Conservation (phyloP, 768 basidiomycete genomes). For the Suillus tomentosus region DNA sequence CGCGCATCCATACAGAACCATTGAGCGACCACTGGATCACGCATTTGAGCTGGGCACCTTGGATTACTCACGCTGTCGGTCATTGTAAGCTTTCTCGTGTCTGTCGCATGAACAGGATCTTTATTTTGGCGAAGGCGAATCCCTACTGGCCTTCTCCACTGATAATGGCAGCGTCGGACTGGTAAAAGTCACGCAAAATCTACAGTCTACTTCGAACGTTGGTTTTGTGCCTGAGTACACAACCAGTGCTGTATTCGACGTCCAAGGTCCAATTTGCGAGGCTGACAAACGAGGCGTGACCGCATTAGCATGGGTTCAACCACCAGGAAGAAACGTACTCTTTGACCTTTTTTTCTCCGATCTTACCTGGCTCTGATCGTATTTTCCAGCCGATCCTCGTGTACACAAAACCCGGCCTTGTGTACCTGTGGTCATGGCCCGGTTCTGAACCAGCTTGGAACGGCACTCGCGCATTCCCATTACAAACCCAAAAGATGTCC, state of each 20-base stretch:
- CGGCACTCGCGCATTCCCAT: slow-evolving; percentile 45
- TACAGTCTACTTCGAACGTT: slow-evolving; percentile 29
- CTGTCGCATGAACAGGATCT: slow-evolving; percentile 11
- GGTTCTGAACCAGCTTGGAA: slow-evolving; percentile 43
- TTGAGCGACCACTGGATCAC: slow-evolving; percentile 66
- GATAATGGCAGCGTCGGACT: slow-evolving; percentile 62
- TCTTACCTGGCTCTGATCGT: slow-evolving; percentile 10
- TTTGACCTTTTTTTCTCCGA: slow-evolving; percentile 12
- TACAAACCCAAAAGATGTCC: slow-evolving; percentile 53
- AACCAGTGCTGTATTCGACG: slow-evolving; percentile 36
- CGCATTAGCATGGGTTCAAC: slow-evolving; percentile 57
- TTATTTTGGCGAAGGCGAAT: slow-evolving; percentile 47
- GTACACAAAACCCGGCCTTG: slow-evolving; percentile 57
- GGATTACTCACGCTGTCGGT: slow-evolving; percentile 41
- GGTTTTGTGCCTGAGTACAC: slow-evolving; percentile 36
- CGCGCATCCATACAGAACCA: slow-evolving; percentile 40
- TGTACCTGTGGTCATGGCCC: slow-evolving; percentile 57
- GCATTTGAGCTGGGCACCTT: slow-evolving; percentile 60
- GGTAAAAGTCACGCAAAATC: slow-evolving; percentile 52
- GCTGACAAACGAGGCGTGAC: slow-evolving; percentile 50
- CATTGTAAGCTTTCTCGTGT: slow-evolving; percentile 41
- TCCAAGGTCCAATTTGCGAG: slow-evolving; percentile 25
- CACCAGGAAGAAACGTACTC: slow-evolving; percentile 41
- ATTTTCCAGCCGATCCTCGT: slow-evolving; percentile 54
- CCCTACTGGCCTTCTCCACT: slow-evolving; percentile 57